Evolutionary conservation across 2,329 filamentous ascomycete species (phyloP).

Genomic region (Monosporascus sp.): DNA sequence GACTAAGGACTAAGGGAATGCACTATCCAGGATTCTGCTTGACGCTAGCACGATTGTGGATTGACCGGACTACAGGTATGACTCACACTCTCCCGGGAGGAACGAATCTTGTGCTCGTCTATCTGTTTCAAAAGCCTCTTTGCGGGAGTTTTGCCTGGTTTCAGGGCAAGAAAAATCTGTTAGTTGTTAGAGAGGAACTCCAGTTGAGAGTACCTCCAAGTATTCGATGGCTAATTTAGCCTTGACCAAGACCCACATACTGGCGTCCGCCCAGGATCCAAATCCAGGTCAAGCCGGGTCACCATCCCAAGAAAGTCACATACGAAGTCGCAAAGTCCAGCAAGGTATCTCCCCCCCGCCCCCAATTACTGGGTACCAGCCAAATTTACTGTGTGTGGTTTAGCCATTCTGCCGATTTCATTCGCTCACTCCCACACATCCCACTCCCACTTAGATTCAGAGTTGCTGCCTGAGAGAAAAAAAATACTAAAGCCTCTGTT

Average conservation of each 20-base stretch:
- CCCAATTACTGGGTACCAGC: not conserved
- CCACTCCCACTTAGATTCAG: not conserved
- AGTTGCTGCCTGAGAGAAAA: slow-evolving; percentile 25
- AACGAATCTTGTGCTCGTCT: slow-evolving; percentile 13
- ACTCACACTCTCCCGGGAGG: slow-evolving; percentile 21
- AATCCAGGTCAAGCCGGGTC: not conserved
- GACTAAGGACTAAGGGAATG: not conserved
- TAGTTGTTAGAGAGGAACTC: slow-evolving; percentile 19
- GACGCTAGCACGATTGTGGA: slow-evolving; percentile 4
- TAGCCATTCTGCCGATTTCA: not conserved
- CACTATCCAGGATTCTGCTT: not conserved
- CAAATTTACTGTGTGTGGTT: not conserved
- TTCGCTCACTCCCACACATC: not conserved
- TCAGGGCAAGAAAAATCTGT: slow-evolving; percentile 14
- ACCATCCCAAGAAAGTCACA: not conserved
- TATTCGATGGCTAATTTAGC: too few relatives aligned
- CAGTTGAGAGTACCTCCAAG: not conserved
- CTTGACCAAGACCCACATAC: not conserved
- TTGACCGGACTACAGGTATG: slow-evolving; percentile 13
- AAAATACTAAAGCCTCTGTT: slow-evolving; percentile 24
- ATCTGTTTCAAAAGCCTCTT: slow-evolving; percentile 17
- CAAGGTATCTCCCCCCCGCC: not conserved
- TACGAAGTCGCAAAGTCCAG: too few relatives aligned
- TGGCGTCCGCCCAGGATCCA: not conserved
- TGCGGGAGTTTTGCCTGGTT: slow-evolving; percentile 2